Percentiles rank a stretch among this genome's conserved stretches.
These are phyloP conservation scores for Penicillium canariense DNA, from an alignment of 495 filamentous ascomycete species.

Conservation along the genomic window DNA sequence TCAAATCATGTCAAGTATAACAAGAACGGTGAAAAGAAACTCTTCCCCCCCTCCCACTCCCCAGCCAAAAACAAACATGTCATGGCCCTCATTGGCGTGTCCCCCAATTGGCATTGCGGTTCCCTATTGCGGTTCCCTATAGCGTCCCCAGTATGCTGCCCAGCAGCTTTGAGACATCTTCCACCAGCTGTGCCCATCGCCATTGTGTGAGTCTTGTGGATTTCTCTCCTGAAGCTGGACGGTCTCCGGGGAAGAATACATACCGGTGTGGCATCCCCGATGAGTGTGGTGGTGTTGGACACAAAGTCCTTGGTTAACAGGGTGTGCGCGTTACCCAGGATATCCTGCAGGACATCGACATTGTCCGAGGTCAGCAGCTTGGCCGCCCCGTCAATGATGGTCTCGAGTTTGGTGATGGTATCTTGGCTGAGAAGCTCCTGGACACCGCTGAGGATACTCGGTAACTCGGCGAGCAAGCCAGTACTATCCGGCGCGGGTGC, in stretches of 20 bases:
- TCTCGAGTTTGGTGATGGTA: conserved; percentile 44
- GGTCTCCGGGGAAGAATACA: conserved; percentile 15
- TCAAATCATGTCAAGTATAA: background rate
- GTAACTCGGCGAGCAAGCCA: conserved; percentile 29
- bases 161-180: conserved; percentile 34
- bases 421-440: conserved; percentile 36
- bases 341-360: conserved; percentile 30
- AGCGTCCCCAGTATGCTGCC: conserved; percentile 30
- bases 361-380: conserved; percentile 31
- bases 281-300: conserved; percentile 47
- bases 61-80: too few species aligned
- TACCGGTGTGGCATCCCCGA: conserved; percentile 53
- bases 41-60: background rate
- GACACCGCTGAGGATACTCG: conserved; percentile 23
- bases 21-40: background rate
- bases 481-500: conserved; percentile 19
- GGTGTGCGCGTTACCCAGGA: conserved; percentile 33
- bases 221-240: background rate
- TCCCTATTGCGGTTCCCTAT: background rate
- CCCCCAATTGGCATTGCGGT: background rate
- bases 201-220: background rate
- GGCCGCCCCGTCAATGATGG: conserved; percentile 34
- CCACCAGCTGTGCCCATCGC: conserved; percentile 26
- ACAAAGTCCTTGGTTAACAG: conserved; percentile 37
- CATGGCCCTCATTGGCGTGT: too few species aligned